Conservation (phyloP, 1,139 yeast species). For the Candida sp. region DNA sequence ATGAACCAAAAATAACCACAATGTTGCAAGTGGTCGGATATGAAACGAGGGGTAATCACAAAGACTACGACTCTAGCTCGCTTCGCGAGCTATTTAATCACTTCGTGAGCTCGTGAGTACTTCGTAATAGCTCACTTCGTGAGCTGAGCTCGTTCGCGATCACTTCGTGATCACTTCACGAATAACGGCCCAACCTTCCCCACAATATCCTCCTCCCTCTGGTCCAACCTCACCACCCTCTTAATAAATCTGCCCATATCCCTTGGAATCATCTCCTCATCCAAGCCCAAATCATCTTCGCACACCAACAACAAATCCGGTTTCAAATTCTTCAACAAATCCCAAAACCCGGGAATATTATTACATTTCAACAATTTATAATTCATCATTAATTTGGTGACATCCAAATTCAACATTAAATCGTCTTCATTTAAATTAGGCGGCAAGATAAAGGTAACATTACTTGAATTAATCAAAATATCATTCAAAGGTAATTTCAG, state of each 20-base stretch:
- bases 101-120: too few species aligned
- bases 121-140: too few species aligned
- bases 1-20: too few species aligned
- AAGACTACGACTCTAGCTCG: too few species aligned
- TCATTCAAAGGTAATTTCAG: constrained; percentile 39
- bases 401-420: constrained; percentile 23
- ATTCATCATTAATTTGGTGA: constrained; percentile 23
- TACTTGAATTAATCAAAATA: constrained; percentile 33
- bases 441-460: constrained; percentile 46
- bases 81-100: too few species aligned
- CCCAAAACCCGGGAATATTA: constrained; percentile 42
- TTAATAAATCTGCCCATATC: constrained; percentile 40
- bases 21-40: too few species aligned
- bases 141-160: too few species aligned
- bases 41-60: too few species aligned
- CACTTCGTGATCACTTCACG: neutral
- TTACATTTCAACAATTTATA: constrained; percentile 41
- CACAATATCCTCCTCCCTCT: constrained; percentile 26
- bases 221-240: constrained; percentile 35
- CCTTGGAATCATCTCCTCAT: constrained; percentile 21
- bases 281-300: constrained; percentile 42
- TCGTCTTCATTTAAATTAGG: constrained; percentile 45
- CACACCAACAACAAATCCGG: constrained; percentile 44
- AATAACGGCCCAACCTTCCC: constrained; percentile 25
- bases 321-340: constrained; percentile 36